phyloP scores from a whole-genome alignment of 345 rosid species.

The Populus euphratica region DNA sequence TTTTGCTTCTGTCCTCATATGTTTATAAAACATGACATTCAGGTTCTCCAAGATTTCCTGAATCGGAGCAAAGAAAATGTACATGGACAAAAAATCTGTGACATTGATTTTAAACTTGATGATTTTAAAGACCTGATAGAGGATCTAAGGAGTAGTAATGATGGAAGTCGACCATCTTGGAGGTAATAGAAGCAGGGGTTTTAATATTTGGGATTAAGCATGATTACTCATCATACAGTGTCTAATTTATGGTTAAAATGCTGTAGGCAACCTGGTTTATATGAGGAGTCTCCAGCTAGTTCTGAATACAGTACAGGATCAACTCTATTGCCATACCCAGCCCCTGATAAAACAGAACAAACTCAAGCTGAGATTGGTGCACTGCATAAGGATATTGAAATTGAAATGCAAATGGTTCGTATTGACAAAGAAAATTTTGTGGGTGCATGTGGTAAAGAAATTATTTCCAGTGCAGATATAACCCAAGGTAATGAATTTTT shows the following conservation, averaged over 20 bases:
- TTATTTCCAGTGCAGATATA: constrained; percentile 32
- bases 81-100: constrained; percentile 46
- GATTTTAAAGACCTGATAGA: constrained; percentile 67
- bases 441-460: constrained; percentile 38
- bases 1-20: constrained; percentile 11
- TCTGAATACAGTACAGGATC: constrained; percentile 91
- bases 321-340: constrained; percentile 38
- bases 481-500: constrained; percentile 44
- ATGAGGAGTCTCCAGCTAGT: constrained; percentile 79
- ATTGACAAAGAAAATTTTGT: constrained; percentile 23
- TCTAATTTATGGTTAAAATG: constrained; percentile 18
- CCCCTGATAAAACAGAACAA: constrained; percentile 46
- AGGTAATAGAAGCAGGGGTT: constrained; percentile 43
- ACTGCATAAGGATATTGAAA: constrained; percentile 36
- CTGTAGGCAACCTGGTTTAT: constrained; percentile 71
- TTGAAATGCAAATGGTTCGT: constrained; percentile 20
- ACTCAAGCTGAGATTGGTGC: constrained; percentile 37
- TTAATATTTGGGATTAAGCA: constrained; percentile 2
- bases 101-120: constrained; percentile 62
- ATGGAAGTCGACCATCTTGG: constrained; percentile 66
- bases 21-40: constrained; percentile 18
- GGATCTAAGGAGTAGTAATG: constrained; percentile 53
- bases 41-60: constrained; percentile 82
- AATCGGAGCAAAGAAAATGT: constrained; percentile 63
- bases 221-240: constrained; percentile 10